Base-by-base conservation (phyloP, 148 eudicot genomes). In the Cornus florida region DNA sequence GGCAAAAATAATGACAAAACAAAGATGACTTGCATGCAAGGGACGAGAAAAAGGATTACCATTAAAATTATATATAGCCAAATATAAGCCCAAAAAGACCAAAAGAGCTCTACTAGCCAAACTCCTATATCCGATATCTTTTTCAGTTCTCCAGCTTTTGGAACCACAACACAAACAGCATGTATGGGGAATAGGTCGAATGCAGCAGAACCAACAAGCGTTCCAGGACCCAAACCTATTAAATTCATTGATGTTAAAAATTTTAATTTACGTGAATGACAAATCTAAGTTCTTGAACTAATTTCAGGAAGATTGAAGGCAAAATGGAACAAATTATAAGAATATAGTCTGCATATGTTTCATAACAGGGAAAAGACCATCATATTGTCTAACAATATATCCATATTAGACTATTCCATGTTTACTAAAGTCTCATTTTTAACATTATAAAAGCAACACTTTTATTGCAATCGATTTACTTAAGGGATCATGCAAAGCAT, bases 141-240 rank as follows among this genome's bases (percentile, higher is more conserved):
- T 79, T 95, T 95, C 77, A 93, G 74, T 71, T 95, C 94, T 86
- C 98, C 97, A 84, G 96, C 93, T 88, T 89, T 95, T 41, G 98
- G 97, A 70, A 95, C 94, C 78, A 95, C 87, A 9, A 95, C 98
- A 80, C 98, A 95, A 67, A 95, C 96, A 65, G 98, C 98, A 81
- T 95, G 98, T 78, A 95, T 95, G 7, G 98, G 98, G 79, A 93
- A 95, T 41, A 95, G 89, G 78, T 95, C 98, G 39, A 95, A 95
- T 50, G 98, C 98, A 90, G 98, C 98, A 68, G 98, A 95, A 81
- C 98, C 98, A 84, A 93, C 98, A 71, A 95, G 96, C 69, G 98
- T 93, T 80, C 97, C 98, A 80, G 97, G 98, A 82, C 97, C 98
- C 90, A 95, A 86, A 79, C 98, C 98, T 95, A 82, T 77, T 38